Percentiles rank a stretch among this genome's conserved stretches.
Conservation (phyloP, 805 yeast species). For the Cyberlindnera xishuangbannaensis region DNA sequence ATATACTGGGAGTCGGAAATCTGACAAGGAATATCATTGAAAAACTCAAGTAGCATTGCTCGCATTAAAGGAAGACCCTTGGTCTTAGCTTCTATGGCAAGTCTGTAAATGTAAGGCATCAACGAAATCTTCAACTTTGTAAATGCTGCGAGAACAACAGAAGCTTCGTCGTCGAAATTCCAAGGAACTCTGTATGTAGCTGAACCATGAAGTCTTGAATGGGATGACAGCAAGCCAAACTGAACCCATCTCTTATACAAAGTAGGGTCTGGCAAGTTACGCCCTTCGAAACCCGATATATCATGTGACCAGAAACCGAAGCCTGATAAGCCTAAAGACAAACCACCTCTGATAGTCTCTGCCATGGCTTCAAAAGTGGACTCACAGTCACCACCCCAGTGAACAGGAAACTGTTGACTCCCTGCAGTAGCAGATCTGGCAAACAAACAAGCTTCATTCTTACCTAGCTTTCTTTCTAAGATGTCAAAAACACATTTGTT, state of each 20-base stretch:
- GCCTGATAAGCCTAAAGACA: constrained; percentile 17
- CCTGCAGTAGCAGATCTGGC: constrained; percentile 23
- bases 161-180: constrained; percentile 21
- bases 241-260: constrained; percentile 22
- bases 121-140: constrained; percentile 19
- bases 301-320: constrained; percentile 24
- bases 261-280: constrained; percentile 17
- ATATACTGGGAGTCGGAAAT: constrained; percentile 14
- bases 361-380: constrained; percentile 22
- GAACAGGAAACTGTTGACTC: constrained; percentile 21
- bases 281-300: constrained; percentile 21
- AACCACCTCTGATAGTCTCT: constrained; percentile 22
- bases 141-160: constrained; percentile 16
- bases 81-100: constrained; percentile 19
- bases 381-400: constrained; percentile 24
- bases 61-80: constrained; percentile 16
- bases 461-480: constrained; percentile 18
- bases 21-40: constrained; percentile 10
- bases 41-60: constrained; percentile 18
- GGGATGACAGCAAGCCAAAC: constrained; percentile 20
- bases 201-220: constrained; percentile 22
- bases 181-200: constrained; percentile 22
- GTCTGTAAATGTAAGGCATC: constrained; percentile 20
- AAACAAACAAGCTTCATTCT: constrained; percentile 18
- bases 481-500: constrained; percentile 21